A percentile compares a stretch with the other conserved stretches of the same genome.
Conservation (phyloP, 495 filamentous ascomycete species). For the Aspergillus ostianus region DNA sequence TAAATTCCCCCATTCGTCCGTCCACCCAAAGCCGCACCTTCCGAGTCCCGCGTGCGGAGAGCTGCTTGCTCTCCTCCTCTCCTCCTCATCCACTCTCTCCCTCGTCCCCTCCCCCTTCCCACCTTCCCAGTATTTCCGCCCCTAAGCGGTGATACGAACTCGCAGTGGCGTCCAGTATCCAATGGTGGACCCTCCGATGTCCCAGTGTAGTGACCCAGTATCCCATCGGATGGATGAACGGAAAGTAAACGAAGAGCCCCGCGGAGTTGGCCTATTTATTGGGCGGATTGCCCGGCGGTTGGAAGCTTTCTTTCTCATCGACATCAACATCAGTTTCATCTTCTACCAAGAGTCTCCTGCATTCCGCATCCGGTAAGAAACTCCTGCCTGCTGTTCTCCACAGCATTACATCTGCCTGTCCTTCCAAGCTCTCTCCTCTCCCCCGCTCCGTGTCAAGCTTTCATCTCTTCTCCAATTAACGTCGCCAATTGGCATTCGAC, state of each 20-base stretch:
- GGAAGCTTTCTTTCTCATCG: neutral
- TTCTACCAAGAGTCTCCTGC: neutral
- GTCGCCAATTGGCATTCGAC: constrained; percentile 6
- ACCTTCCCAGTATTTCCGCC: neutral
- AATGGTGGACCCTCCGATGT: neutral
- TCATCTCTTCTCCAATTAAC: constrained; percentile 3
- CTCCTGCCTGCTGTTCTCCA: neutral
- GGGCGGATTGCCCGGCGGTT: constrained; percentile 14
- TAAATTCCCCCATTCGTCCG: neutral
- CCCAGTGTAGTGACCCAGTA: neutral
- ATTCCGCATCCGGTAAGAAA: constrained; percentile 16
- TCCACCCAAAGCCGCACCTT: no score
- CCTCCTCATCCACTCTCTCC: neutral
- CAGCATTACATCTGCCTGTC: neutral
- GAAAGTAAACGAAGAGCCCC: neutral
- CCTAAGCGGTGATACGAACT: constrained; percentile 3
- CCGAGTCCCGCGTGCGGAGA: constrained; percentile 22
- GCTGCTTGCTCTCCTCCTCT: neutral
- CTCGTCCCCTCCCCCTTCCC: no score
- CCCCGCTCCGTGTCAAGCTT: neutral
- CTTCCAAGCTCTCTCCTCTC: neutral
- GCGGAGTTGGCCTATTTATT: constrained; percentile 17
- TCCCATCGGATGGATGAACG: neutral
- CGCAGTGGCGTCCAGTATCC: constrained; percentile 4
- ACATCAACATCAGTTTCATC: constrained; percentile 8